Percentiles rank a stretch among this genome's conserved stretches.
phyloP scores from a whole-genome alignment of 345 rosid species.

The Syzygium oleosum region DNA sequence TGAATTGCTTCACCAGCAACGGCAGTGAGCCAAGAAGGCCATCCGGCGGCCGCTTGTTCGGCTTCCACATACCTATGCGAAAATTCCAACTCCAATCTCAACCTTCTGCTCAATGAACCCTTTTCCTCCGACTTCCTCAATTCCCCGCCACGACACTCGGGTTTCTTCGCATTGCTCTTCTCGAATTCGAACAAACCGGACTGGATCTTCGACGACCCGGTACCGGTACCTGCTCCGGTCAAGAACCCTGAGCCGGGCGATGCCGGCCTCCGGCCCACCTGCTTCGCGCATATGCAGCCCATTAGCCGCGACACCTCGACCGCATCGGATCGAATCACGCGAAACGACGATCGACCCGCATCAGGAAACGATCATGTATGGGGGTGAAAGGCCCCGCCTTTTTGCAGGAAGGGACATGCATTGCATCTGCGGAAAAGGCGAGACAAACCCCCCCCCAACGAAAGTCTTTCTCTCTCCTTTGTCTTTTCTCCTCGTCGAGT shows the following conservation, averaged over 20 bases:
- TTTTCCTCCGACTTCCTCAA: slow-evolving; percentile 2
- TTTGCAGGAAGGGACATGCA: not conserved
- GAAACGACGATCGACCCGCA: not conserved
- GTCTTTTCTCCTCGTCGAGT: not conserved
- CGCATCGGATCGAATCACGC: not conserved
- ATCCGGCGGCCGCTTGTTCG: slow-evolving; percentile 10
- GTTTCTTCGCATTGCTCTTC: not conserved
- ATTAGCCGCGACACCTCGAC: not conserved
- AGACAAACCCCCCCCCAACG: not conserved
- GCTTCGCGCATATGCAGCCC: slow-evolving; percentile 11
- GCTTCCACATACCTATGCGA: slow-evolving; percentile 1
- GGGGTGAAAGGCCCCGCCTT: not conserved
- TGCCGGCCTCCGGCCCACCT: not conserved
- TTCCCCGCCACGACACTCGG: not conserved
- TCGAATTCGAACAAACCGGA: not conserved
- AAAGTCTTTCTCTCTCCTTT: not conserved
- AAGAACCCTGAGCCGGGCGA: slow-evolving; percentile 1
- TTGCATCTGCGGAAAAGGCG: not conserved
- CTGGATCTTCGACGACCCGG: not conserved
- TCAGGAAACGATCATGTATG: not conserved
- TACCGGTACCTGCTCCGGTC: not conserved
- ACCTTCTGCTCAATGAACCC: not conserved
- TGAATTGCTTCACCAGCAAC: slow-evolving; percentile 14
- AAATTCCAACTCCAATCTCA: not conserved
- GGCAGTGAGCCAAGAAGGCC: slow-evolving; percentile 17